Base-by-base conservation (phyloP, 1,284 basidiomycete species). In the Boletus sp. region DNA sequence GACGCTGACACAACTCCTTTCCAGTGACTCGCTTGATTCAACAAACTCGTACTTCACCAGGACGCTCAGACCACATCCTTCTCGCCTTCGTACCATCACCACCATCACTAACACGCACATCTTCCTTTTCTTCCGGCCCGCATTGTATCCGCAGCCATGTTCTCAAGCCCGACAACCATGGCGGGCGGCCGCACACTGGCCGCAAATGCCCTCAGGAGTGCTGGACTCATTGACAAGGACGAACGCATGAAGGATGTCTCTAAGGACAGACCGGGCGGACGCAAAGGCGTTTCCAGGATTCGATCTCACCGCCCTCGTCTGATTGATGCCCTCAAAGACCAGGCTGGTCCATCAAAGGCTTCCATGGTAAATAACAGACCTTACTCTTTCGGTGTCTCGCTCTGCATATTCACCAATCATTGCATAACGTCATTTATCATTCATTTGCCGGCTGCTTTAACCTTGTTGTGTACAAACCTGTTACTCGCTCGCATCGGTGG, bases 171-270 rank as follows among this genome's bases (percentile, higher is more conserved):
- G 41, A 68, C 71, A 19, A 70, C 77, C 8, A 70, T 77, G 10
- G 70, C 78, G 25, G 77, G 81, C 53, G 70, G 76, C 46, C 76
- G 81, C 56, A 64, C 73, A 29, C 68, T 88, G 23, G 82, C 79
- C 23, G 57, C 73, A 47, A 80, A 67, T 48, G 80, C 83, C 22
- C 70, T 88, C 22, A 80, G 81, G 51, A 77, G 69, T 42, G 84
- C 82, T 2, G 86, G 86, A 36, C 80, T 88, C 58, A 81, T 83
- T 53, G 85, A 88, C 71, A 72, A 77, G 49, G 85, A 88, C 62
- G 72, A 79, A 46, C 76, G 71, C 57, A 88, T 88, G 85, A 77
- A 77, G 50, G 85, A 88, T 58, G 69, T 71, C 29, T 72, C 74
- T 13, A 34, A 45, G 8, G 81, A 84, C 67, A 81, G 72, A 55